A percentile compares a stretch with the other conserved stretches of the same genome.
phyloP scores from a whole-genome alignment of 2,329 filamentous ascomycete species.

The Aulographum hederae region DNA sequence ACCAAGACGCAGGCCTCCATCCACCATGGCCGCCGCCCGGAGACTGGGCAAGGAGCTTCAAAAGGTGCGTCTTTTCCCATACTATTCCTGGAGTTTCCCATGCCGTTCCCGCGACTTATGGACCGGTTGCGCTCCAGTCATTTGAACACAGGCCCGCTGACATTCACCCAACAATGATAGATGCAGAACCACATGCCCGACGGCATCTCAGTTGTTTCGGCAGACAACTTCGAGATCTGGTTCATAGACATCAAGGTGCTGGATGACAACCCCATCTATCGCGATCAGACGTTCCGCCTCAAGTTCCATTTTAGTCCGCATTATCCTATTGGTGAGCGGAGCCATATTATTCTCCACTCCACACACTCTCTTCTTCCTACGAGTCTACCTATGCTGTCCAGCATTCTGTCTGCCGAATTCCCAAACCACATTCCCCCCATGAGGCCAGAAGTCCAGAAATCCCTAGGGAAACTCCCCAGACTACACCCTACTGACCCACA shows the following conservation, averaged over 20 bases:
- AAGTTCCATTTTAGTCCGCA: constrained; percentile 69
- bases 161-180: constrained; percentile 15
- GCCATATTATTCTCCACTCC: constrained; percentile 1
- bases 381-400: neutral
- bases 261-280: constrained; percentile 78
- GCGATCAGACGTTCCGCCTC: constrained; percentile 60
- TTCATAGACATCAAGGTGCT: constrained; percentile 79
- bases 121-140: neutral
- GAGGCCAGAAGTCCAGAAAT: too few species aligned
- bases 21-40: neutral
- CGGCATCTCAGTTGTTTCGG: constrained; percentile 60
- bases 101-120: neutral
- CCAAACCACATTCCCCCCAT: neutral
- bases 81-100: neutral
- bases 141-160: neutral
- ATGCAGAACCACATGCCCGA: constrained; percentile 40
- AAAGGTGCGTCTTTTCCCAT: neutral
- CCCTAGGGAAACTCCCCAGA: too few species aligned
- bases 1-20: neutral
- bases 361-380: constrained; percentile 6
- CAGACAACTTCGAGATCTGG: constrained; percentile 80
- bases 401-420: constrained; percentile 1
- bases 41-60: neutral
- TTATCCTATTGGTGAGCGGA: constrained; percentile 72
- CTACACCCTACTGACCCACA: too few species aligned